A percentile compares a stretch with the other conserved stretches of the same genome.
phyloP scores from a whole-genome alignment of 2,329 filamentous ascomycete genomes.

The Aspergillus sojae region DNA sequence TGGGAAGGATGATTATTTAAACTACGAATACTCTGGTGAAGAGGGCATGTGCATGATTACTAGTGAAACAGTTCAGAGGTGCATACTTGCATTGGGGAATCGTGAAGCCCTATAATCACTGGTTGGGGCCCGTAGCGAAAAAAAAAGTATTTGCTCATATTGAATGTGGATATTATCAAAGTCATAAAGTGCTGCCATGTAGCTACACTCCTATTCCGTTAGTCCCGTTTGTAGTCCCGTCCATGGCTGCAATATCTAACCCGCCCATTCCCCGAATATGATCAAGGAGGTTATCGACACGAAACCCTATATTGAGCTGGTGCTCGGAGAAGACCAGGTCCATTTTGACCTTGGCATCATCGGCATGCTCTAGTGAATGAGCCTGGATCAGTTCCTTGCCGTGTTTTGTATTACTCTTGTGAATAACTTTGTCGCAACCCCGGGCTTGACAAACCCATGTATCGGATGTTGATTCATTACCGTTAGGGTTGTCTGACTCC shows the following conservation, averaged over 20 bases:
- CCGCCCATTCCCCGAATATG: slow-evolving; percentile 34
- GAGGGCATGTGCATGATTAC: too few relatives aligned
- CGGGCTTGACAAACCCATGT: slow-evolving; percentile 38
- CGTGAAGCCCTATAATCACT: not conserved
- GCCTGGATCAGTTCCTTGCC: slow-evolving; percentile 36
- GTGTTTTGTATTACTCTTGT: slow-evolving; percentile 35
- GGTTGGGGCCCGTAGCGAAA: not conserved
- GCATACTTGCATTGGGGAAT: not conserved
- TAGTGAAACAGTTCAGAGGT: not conserved
- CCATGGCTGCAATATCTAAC: slow-evolving; percentile 21
- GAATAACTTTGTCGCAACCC: slow-evolving; percentile 36
- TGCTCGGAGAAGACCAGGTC: slow-evolving; percentile 41
- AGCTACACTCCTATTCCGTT: slow-evolving; percentile 1
- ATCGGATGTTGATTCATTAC: slow-evolving; percentile 27
- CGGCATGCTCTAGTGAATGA: slow-evolving; percentile 37
- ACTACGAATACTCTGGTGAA: not conserved
- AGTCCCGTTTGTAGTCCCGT: slow-evolving; percentile 16
- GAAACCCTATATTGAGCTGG: slow-evolving; percentile 34
- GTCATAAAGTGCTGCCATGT: not conserved
- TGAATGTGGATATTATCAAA: slow-evolving; percentile 5
- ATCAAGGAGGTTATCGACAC: slow-evolving; percentile 36
- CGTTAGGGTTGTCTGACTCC: slow-evolving; percentile 14
- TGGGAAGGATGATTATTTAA: not conserved
- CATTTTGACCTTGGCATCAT: slow-evolving; percentile 39
- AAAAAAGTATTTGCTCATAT: not conserved